Conservation (phyloP, 2,329 filamentous ascomycete genomes). For the Epichloe typhina region DNA sequence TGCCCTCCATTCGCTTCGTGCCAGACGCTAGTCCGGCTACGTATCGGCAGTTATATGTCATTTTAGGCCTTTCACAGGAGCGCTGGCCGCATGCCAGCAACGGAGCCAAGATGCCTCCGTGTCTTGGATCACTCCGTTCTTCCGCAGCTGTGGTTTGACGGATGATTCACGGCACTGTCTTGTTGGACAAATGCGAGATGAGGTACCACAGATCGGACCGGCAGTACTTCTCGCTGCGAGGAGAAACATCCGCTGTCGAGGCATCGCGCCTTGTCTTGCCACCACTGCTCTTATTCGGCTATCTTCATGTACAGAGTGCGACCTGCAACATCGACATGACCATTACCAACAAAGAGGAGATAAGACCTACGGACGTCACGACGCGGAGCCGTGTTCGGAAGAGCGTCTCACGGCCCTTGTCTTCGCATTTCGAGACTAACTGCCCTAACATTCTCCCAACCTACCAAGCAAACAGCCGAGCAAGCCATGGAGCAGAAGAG, state of each 20-base stretch:
- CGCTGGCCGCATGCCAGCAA: not conserved
- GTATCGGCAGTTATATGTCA: conserved; percentile 4
- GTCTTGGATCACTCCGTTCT: conserved; percentile 6
- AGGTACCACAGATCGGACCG: conserved; percentile 27
- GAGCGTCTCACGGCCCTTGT: not conserved
- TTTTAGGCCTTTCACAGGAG: conserved; percentile 1
- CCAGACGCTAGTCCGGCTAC: conserved; percentile 3
- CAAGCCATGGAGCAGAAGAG: not conserved
- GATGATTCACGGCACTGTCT: conserved; percentile 5
- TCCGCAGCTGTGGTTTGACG: not conserved
- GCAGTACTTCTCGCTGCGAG: conserved; percentile 18
- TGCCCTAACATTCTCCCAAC: not conserved
- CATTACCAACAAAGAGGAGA: not conserved
- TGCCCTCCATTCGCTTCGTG: conserved; percentile 5
- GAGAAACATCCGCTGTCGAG: conserved; percentile 3
- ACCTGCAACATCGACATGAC: conserved; percentile 5
- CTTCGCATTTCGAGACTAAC: not conserved
- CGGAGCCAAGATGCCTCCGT: conserved; percentile 6
- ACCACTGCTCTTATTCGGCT: conserved; percentile 1
- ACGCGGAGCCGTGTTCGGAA: not conserved
- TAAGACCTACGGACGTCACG: conserved; percentile 1
- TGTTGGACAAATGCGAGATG: conserved; percentile 24
- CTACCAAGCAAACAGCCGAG: not conserved
- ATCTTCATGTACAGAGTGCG: conserved; percentile 1
- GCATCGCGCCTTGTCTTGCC: conserved; percentile 5